A percentile compares a stretch with the other conserved stretches of the same genome.
These are phyloP conservation scores for Talaromyces trachyspermus DNA, from an alignment of 495 filamentous ascomycete genomes.

Conservation along the genomic window DNA sequence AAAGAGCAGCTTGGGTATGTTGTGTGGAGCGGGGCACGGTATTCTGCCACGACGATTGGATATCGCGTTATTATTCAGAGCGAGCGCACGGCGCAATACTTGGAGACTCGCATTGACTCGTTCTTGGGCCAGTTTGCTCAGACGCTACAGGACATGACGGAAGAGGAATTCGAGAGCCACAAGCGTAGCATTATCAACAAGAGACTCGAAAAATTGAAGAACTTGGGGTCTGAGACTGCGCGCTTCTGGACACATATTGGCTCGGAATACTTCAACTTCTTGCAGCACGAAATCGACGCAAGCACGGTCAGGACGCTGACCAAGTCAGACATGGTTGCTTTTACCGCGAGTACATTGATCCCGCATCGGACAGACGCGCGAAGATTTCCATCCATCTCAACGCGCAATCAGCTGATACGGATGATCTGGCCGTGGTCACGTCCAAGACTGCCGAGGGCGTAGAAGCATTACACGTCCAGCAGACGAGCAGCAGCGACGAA, in stretches of 20 bases:
- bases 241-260: constrained; percentile 81
- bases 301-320: constrained; percentile 63
- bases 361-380: constrained; percentile 61
- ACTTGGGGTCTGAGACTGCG: constrained; percentile 73
- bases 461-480: constrained; percentile 34
- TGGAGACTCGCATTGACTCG: constrained; percentile 78
- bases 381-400: constrained; percentile 79
- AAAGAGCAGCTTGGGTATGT: constrained; percentile 98
- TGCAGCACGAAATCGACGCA: constrained; percentile 71
- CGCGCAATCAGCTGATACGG: constrained; percentile 49
- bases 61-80: constrained; percentile 93
- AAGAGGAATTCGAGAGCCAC: constrained; percentile 82
- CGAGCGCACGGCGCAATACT: constrained; percentile 72
- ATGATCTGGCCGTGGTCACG: constrained; percentile 16
- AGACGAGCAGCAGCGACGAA: constrained; percentile 24
- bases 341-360: constrained; percentile 73
- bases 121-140: constrained; percentile 64
- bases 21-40: constrained; percentile 73
- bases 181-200: constrained; percentile 86
- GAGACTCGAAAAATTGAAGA: constrained; percentile 87
- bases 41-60: constrained; percentile 64
- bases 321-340: constrained; percentile 71
- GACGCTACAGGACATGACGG: constrained; percentile 65
- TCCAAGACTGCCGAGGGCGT: constrained; percentile 42
- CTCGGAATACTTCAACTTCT: constrained; percentile 84